Evolutionary conservation across 75 land plant species (phyloP), one percentile per base, ranked within the genome.

Genomic region (Pseudotsuga menziesii): DNA sequence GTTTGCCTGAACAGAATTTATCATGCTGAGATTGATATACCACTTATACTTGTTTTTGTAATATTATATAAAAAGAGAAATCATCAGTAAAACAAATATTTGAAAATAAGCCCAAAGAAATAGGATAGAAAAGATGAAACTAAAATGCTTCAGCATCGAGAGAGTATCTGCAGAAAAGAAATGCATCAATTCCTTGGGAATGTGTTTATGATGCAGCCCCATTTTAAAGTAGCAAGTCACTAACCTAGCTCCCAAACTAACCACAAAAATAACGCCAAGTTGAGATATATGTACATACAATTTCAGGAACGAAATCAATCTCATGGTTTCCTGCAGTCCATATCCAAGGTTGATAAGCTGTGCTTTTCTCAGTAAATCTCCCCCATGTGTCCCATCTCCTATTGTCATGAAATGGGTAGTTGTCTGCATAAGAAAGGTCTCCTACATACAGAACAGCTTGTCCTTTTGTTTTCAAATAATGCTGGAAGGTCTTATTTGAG

Each of bases 301-400:
- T 63, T 59, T 84, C 88, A 58, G 83, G 88, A 78, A 20, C 72
- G 76, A 78, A 78, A 29, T 86, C 88, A 55, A 84, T 73, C 32
- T 87, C 89, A 75, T 87, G 89, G 67, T 87, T 87, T 64, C 89
- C 89, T 16, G 88, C 75, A 48, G 84, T 85, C 84, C 88, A 87
- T 54, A 87, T 87, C 89, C 89, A 87, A 55, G 89, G 87, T 56
- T 87, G 89, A 61, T 82, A 87, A 9, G 89, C 89, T 62, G 82
- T 22, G 35, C 84, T 85, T 82, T 72, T 83, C 80, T 87, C 89
- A 1, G 73, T 16, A 71, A 87, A 85, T 26, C 89, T 72, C 2
- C 88, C 88, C 88, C 88, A 87, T 39, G 84, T 85, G 55, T 87
- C 94, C 94, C 94, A 90, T 29, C 89, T 82, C n/a, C 59, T 80